These are phyloP conservation scores for Pleurotus cornucopiae DNA, from an alignment of 768 basidiomycete species.

Conservation along the genomic window DNA sequence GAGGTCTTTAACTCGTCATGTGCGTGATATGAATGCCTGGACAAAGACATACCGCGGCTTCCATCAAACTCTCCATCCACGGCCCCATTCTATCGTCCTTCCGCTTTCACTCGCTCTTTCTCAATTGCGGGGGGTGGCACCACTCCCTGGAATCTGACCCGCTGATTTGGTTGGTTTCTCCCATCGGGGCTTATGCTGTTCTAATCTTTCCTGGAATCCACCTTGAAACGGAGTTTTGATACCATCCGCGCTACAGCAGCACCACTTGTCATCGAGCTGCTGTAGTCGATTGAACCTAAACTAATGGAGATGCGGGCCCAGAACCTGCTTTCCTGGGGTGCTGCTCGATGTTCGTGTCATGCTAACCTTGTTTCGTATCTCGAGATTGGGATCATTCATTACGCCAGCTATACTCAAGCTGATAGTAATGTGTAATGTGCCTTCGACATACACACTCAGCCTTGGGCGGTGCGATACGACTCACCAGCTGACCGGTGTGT, in stretches of 20 bases:
- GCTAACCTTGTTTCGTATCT: neutral
- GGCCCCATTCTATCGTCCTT: neutral
- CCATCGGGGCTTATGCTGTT: constrained; percentile 3
- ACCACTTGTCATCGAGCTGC: no score
- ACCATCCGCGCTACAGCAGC: no score
- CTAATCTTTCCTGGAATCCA: neutral
- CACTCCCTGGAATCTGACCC: neutral
- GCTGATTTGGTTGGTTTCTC: constrained; percentile 4
- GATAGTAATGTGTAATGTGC: neutral
- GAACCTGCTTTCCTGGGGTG: neutral
- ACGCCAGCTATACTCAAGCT: neutral
- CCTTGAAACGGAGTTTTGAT: constrained; percentile 3
- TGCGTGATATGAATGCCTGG: neutral
- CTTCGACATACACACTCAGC: neutral
- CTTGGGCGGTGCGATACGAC: neutral
- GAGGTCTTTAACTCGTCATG: neutral
- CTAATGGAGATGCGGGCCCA: neutral
- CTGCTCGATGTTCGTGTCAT: neutral
- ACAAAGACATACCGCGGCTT: constrained; percentile 4
- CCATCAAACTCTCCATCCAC: neutral
- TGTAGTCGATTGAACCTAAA: neutral
- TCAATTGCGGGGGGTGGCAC: neutral
- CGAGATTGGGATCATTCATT: neutral
- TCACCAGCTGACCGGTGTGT: neutral
- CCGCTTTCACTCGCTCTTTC: neutral